Evolutionary conservation across 2,329 filamentous ascomycete species (phyloP), one percentile per base, ranked within the genome.

Genomic region (Bertia moriformis): DNA sequence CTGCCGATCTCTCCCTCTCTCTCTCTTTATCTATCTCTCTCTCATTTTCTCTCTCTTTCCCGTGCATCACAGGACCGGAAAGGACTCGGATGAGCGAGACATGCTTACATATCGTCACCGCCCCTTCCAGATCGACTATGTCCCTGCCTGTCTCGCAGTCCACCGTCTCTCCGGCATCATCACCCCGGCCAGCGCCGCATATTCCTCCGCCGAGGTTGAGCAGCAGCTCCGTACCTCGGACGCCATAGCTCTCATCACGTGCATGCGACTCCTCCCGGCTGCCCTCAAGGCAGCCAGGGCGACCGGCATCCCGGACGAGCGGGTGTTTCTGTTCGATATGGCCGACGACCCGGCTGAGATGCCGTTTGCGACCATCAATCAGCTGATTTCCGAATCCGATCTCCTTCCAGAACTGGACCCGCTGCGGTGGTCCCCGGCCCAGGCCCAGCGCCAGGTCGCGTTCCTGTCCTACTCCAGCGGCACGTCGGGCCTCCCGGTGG

Each of bases 111-210:
- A n/a, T n/a, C n/a, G n/a, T n/a, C n/a, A n/a, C 37, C 5, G 38
- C 14, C 3, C 19, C 7, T 15, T 7, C 12, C 41, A 84, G 73
- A 75, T 91, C 45, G 83, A 91, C 56, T 84, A 80, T 39, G 60
- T 87, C 43, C 73, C 82, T 3, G 59, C 86, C 19, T 73, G 72
- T 29, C 85, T 83, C 68, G 79, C 83, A 3, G 68, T 83, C 14
- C 84, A 89, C 54, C 70, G 79, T 41, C 60, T 88, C 13, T 76
- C 76, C n/a, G 84, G 82, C 43, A 69, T 89, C 41, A 69, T 78
- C 41, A 80, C 78, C 1, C 80, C 82, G 2, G 83, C 81, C 41
- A 88, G 83, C 53, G 82, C 83, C 12, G 77, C 76, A 3, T 87
- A 86, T 56, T 82, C 75, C 10, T 67, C 70, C 3, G 56, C 64